phyloP scores from a whole-genome alignment of 345 rosid genomes.

The Boechera divaricarpa region DNA sequence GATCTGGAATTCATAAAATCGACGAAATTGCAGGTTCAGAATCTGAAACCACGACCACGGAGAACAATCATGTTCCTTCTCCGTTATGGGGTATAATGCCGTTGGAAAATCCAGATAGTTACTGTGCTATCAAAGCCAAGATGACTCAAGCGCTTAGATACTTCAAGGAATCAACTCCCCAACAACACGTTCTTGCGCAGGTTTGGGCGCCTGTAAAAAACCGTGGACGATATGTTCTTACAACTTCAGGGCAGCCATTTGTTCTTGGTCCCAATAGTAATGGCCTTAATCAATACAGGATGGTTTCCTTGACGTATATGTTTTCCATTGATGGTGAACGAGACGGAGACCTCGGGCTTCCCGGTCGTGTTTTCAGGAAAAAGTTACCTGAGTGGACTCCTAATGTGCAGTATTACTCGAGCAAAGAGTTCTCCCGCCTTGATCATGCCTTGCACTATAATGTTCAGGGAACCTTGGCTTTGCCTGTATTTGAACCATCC shows the following conservation, averaged over 20 bases:
- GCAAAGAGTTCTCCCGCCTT: constrained; percentile 78
- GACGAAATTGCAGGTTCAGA: constrained; percentile 52
- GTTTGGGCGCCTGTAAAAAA: constrained; percentile 89
- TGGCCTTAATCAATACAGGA: constrained; percentile 86
- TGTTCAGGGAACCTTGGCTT: constrained; percentile 86
- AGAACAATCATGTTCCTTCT: constrained; percentile 52
- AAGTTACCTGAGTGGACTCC: constrained; percentile 97
- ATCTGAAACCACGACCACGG: constrained; percentile 44
- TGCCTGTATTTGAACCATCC: constrained; percentile 88
- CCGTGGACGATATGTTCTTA: constrained; percentile 63
- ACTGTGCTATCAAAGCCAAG: constrained; percentile 75
- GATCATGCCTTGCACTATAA: constrained; percentile 73
- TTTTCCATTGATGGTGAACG: constrained; percentile 79
- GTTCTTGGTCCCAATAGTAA: constrained; percentile 72
- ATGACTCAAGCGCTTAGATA: constrained; percentile 83
- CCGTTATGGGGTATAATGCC: constrained; percentile 61
- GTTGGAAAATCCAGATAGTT: constrained; percentile 62
- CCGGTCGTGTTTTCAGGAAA: constrained; percentile 89
- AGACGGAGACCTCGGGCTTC: constrained; percentile 82
- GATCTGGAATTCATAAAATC: constrained; percentile 16
- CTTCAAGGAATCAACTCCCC: constrained; percentile 83
- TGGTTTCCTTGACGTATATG: constrained; percentile 76
- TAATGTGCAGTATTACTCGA: constrained; percentile 86
- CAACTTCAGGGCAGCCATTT: constrained; percentile 94
- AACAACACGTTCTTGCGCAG: constrained; percentile 88